Evolutionary conservation across 2,329 filamentous ascomycete species (phyloP).

Genomic region (Paecilomyces dactylethromorphus): DNA sequence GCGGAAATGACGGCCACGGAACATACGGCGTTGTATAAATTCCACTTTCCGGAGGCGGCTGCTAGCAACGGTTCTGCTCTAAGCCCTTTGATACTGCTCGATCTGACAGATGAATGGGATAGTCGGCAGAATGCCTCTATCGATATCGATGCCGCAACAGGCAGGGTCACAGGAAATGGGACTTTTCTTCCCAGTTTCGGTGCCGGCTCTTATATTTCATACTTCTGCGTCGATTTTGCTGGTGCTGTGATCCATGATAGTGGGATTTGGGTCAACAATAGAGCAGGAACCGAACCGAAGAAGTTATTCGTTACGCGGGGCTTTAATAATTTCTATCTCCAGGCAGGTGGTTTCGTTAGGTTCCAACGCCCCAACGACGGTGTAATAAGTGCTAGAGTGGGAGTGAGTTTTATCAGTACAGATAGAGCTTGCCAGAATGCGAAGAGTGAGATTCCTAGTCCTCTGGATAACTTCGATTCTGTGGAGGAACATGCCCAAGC

Average conservation of each 20-base stretch:
- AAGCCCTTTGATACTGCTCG: slow-evolving; percentile 55
- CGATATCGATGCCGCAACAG: slow-evolving; percentile 45
- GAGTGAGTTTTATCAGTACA: slow-evolving; percentile 60
- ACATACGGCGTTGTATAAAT: slow-evolving; percentile 57
- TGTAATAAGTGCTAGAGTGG: slow-evolving; percentile 55
- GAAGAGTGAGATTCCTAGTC: slow-evolving; percentile 54
- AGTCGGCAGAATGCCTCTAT: slow-evolving; percentile 54
- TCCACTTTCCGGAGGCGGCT: slow-evolving; percentile 49
- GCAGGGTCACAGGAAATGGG: slow-evolving; percentile 54
- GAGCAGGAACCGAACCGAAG: slow-evolving; percentile 47
- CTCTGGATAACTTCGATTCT: slow-evolving; percentile 39
- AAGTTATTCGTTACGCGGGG: slow-evolving; percentile 48
- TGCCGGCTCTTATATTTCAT: slow-evolving; percentile 49
- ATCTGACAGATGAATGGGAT: slow-evolving; percentile 56
- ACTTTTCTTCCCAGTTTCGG: slow-evolving; percentile 58
- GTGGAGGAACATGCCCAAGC: slow-evolving; percentile 29
- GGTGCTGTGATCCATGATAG: slow-evolving; percentile 50
- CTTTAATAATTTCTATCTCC: slow-evolving; percentile 47
- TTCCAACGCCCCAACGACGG: slow-evolving; percentile 45
- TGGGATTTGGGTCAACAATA: slow-evolving; percentile 56
- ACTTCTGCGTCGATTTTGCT: slow-evolving; percentile 61
- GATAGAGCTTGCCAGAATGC: slow-evolving; percentile 60
- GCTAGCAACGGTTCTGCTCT: slow-evolving; percentile 16
- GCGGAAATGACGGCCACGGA: slow-evolving; percentile 60
- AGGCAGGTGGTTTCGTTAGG: slow-evolving; percentile 56